phyloP scores from a whole-genome alignment of 441 rosid genomes.

The Corymbia calophylla region DNA sequence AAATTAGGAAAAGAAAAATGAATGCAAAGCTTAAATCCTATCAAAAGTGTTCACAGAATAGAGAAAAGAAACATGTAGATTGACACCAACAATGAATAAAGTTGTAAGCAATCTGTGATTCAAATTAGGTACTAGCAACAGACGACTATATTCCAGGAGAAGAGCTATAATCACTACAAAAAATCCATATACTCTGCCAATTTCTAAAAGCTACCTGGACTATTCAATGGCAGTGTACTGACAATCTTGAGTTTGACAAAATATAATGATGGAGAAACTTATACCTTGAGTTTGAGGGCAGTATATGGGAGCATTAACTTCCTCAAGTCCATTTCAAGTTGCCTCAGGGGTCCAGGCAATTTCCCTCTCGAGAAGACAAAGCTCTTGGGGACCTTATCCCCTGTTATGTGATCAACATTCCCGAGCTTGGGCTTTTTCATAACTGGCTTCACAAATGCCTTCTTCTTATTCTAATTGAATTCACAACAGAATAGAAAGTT shows the following conservation, averaged over 20 bases:
- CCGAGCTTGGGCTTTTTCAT: constrained; percentile 36
- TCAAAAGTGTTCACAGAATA: neutral
- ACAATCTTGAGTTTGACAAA: neutral
- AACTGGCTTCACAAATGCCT: constrained; percentile 45
- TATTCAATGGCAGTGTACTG: neutral
- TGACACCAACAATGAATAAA: neutral
- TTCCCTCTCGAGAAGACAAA: constrained; percentile 84
- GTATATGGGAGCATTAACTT: constrained; percentile 93
- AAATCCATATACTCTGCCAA: neutral
- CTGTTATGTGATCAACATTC: constrained; percentile 66
- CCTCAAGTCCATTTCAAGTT: constrained; percentile 82
- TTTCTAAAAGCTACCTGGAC: neutral
- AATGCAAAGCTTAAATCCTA: neutral
- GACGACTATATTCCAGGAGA: neutral
- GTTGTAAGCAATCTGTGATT: neutral
- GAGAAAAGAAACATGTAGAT: neutral
- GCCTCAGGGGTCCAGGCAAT: constrained; percentile 64
- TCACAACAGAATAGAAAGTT: neutral
- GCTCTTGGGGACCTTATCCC: constrained; percentile 85
- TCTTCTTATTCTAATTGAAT: constrained; percentile 35
- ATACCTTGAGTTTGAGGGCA: constrained; percentile 81
- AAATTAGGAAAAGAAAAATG: neutral
- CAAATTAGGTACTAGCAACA: neutral
- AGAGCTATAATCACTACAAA: neutral
- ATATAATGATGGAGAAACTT: neutral